Evolutionary conservation across 2,329 filamentous ascomycete genomes (phyloP).

Genomic region (Fusarium keratoplasticum): DNA sequence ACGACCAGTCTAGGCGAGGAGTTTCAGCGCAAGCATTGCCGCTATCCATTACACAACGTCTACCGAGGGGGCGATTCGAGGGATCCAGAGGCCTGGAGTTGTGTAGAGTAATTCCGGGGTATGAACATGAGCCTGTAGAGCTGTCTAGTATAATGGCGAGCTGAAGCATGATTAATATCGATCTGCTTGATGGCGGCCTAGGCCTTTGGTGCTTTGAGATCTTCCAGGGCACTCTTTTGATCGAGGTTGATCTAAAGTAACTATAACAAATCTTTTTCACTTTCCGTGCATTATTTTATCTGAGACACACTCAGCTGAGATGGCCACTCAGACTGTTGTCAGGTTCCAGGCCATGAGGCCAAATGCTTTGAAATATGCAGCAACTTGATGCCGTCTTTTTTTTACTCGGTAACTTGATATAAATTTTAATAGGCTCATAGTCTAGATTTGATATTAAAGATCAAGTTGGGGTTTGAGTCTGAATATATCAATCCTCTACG

Average conservation of each 20-base stretch:
- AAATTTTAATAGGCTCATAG: not conserved
- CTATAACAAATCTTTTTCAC: not conserved
- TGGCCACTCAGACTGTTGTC: not conserved
- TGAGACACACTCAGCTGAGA: not conserved
- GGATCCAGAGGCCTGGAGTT: not conserved
- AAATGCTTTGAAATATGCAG: not conserved
- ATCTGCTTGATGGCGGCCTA: not conserved
- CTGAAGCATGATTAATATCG: not conserved
- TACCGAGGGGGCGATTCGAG: too few relatives aligned
- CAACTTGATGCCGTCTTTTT: not conserved
- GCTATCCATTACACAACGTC: too few relatives aligned
- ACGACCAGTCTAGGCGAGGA: too few relatives aligned
- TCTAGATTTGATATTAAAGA: not conserved
- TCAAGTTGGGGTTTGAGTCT: not conserved
- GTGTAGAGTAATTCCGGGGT: not conserved
- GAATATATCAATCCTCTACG: too few relatives aligned
- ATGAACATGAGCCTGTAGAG: not conserved
- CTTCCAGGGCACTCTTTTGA: not conserved
- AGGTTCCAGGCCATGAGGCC: not conserved
- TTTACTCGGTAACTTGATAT: not conserved
- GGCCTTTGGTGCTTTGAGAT: not conserved
- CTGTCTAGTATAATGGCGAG: not conserved
- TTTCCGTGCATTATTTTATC: not conserved
- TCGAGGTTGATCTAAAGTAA: not conserved
- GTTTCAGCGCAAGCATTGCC: too few relatives aligned